Evolutionary conservation across 768 basidiomycete species (phyloP).

Genomic region (Boletus vinaceobasis): DNA sequence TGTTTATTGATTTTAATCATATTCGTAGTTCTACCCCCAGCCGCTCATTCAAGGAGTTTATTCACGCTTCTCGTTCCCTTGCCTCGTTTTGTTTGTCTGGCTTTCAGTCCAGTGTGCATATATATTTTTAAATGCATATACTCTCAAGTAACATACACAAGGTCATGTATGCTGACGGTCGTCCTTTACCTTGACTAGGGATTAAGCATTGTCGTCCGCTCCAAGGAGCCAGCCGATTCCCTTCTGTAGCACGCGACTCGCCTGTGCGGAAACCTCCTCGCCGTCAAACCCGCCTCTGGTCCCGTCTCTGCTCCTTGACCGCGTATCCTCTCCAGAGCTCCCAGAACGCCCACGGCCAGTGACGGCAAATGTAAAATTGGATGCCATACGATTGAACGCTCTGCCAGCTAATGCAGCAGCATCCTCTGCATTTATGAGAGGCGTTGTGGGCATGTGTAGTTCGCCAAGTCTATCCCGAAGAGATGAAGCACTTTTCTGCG

Average conservation of each 20-base stretch:
- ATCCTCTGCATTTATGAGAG: slow-evolving; percentile 68
- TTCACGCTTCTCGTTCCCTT: not conserved
- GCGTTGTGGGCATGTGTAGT: slow-evolving; percentile 66
- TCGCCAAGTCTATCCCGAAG: slow-evolving; percentile 61
- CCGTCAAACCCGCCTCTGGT: slow-evolving; percentile 42
- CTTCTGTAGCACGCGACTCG: slow-evolving; percentile 74
- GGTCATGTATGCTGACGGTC: slow-evolving; percentile 12
- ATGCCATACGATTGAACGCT: slow-evolving; percentile 74
- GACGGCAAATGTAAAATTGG: slow-evolving; percentile 69
- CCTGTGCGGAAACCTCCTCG: slow-evolving; percentile 69
- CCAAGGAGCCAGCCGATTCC: slow-evolving; percentile 98
- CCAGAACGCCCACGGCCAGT: slow-evolving; percentile 37
- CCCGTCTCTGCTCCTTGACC: slow-evolving; percentile 39
- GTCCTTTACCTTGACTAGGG: not conserved
- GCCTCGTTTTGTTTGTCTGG: slow-evolving; percentile 28
- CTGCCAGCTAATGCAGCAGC: slow-evolving; percentile 75
- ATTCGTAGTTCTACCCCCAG: slow-evolving; percentile 21
- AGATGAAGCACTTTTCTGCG: slow-evolving; percentile 45
- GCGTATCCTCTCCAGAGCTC: slow-evolving; percentile 15
- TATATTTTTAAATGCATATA: slow-evolving; percentile 20
- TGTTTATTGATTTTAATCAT: slow-evolving; percentile 30
- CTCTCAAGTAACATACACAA: slow-evolving; percentile 15
- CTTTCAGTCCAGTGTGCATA: slow-evolving; percentile 25
- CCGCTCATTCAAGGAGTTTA: slow-evolving; percentile 20
- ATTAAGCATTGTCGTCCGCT: slow-evolving; percentile 52